Base-by-base conservation (phyloP, 768 basidiomycete species). In the Amanita molliuscula region DNA sequence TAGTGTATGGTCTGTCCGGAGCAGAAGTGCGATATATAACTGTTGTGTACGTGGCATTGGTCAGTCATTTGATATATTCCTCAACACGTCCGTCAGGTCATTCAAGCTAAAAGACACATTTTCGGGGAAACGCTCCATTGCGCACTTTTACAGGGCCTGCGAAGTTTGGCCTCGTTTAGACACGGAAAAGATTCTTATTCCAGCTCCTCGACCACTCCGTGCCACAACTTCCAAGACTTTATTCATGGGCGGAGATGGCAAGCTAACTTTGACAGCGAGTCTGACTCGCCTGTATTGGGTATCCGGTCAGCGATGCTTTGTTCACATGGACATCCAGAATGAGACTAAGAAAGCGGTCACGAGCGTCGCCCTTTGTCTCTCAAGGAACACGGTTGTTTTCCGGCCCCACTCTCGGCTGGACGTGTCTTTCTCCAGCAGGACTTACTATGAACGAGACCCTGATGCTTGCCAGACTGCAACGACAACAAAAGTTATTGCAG, bases 101-200 rank as follows among this genome's bases (percentile, higher is more conserved):
- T 66, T 89, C 56, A 85, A 84, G 64, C 75, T 94, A 51, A 85
- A 84, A 62, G 80, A 88, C 47, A 59, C 77, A 2, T 65, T 71
- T 13, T 77, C 77, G 3, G 68, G 70, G 23, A 75, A 74, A 56
- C 73, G 78, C 11, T 88, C 87, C 3, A 83, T 94, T 29, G 84
- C 91, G 3, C 92, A 96, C 65, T 92, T 94, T 63, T 95, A 93
- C 62, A 80, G 92, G 7, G 69, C 81, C 41, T 83, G 89, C 62
- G 79, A 82, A 47, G 69, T 94, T 25, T 90, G 82, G 78, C 90
- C 91, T 1, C 78, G 77, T 41, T 64, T 92, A 16, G 74, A 88
- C 51, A 77, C 84, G 3, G 65, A 73, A 16, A 50, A 68, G 3
- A 70, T 82, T 18, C 76, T 96, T 15, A 72, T 79, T 2, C 73